phyloP scores from a whole-genome alignment of 2,329 filamentous ascomycete species.

The Microcyclosporella mali region DNA sequence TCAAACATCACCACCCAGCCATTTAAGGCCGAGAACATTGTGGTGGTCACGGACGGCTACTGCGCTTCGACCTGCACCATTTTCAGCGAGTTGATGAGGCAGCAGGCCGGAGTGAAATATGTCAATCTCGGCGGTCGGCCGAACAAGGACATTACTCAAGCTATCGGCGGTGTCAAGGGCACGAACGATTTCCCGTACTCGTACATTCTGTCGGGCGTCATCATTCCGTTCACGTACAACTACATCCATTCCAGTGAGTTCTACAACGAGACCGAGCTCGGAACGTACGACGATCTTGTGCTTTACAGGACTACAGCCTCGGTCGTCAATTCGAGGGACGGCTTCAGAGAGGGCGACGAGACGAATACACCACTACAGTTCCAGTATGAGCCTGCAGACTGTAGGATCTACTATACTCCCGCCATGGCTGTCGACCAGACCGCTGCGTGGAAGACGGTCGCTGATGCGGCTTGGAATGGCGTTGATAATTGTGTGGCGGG shows the following conservation, averaged over 20 bases:
- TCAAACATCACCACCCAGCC: slow-evolving; percentile 44
- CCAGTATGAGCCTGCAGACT: slow-evolving; percentile 44
- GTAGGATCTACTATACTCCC: slow-evolving; percentile 48
- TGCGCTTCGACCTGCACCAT: slow-evolving; percentile 44
- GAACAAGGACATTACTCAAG: slow-evolving; percentile 38
- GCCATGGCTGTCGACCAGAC: slow-evolving; percentile 45
- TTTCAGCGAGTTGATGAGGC: slow-evolving; percentile 41
- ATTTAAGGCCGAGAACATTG: slow-evolving; percentile 53
- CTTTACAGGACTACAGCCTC: slow-evolving; percentile 19
- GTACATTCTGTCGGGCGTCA: slow-evolving; percentile 19
- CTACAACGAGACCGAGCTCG: slow-evolving; percentile 27
- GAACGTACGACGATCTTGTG: slow-evolving; percentile 24
- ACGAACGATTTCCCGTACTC: slow-evolving; percentile 29
- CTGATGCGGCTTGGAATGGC: slow-evolving; percentile 29
- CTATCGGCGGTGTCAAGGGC: slow-evolving; percentile 42
- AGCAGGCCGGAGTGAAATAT: slow-evolving; percentile 39
- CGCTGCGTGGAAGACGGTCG: slow-evolving; percentile 42
- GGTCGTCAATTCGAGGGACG: slow-evolving; percentile 29
- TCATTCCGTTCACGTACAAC: slow-evolving; percentile 20
- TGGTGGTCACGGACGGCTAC: slow-evolving; percentile 45
- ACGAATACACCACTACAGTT: slow-evolving; percentile 44
- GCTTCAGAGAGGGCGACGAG: slow-evolving; percentile 30
- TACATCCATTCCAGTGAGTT: slow-evolving; percentile 20
- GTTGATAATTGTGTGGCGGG: slow-evolving; percentile 30
- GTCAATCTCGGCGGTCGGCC: slow-evolving; percentile 41